These are phyloP conservation scores for Colletotrichum neosansevieriae DNA, from an alignment of 2,329 filamentous ascomycete species.

Conservation along the genomic window DNA sequence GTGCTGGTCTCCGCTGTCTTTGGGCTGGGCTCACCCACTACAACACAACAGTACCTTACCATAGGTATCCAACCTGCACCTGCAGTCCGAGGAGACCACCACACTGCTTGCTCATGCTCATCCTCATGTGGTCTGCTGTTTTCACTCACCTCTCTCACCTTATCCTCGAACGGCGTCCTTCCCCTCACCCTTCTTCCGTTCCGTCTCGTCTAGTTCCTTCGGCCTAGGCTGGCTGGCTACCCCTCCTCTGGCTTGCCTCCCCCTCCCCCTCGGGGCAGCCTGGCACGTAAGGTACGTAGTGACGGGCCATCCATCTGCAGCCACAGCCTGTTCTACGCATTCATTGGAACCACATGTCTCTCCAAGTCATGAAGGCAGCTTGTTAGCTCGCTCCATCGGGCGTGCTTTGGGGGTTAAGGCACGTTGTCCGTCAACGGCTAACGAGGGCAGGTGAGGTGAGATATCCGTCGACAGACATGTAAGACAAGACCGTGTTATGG, in stretches of 20 bases:
- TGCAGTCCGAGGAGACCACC: neutral
- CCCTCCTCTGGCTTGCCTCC: constrained; percentile 27
- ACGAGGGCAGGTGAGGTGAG: neutral
- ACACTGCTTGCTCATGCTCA: neutral
- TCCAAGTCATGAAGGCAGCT: constrained; percentile 35
- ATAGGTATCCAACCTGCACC: too few relatives aligned
- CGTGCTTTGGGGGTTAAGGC: constrained; percentile 20
- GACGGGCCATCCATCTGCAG: constrained; percentile 36
- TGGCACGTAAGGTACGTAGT: constrained; percentile 7
- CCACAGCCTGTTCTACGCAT: constrained; percentile 24
- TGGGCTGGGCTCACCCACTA: too few relatives aligned
- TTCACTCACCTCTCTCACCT: constrained; percentile 7
- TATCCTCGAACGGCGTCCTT: neutral
- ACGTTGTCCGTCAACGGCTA: constrained; percentile 8
- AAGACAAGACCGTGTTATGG: constrained; percentile 1
- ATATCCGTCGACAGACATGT: neutral
- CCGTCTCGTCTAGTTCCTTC: neutral
- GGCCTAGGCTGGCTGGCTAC: constrained; percentile 7
- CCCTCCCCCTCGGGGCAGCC: neutral
- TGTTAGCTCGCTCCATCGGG: constrained; percentile 39
- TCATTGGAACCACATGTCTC: constrained; percentile 42
- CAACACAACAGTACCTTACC: too few relatives aligned
- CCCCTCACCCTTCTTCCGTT: constrained; percentile 4
- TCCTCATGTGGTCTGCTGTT: neutral
- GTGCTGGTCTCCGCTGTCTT: too few relatives aligned